These are phyloP conservation scores for Fusarium robinianum DNA, from an alignment of 2,329 filamentous ascomycete species.

Conservation along the genomic window DNA sequence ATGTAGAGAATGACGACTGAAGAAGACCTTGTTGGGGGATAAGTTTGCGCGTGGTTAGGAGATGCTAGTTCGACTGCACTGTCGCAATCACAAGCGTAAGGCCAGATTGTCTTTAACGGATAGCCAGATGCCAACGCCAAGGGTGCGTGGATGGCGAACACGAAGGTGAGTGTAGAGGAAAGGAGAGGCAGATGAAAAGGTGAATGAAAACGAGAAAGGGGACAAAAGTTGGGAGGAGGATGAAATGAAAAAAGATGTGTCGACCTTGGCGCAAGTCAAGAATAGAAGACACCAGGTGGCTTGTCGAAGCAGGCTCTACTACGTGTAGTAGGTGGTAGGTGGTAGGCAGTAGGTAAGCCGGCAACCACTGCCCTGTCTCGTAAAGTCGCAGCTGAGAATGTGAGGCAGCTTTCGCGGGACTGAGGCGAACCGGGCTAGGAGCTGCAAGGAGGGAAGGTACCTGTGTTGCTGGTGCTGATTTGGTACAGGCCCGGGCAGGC, in stretches of 20 bases:
- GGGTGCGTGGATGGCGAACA: slow-evolving; percentile 15
- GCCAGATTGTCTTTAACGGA: slow-evolving; percentile 41
- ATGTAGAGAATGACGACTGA: slow-evolving; percentile 12
- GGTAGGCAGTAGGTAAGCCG: slow-evolving; percentile 32
- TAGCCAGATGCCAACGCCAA: slow-evolving; percentile 23
- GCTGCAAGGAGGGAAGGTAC: slow-evolving; percentile 33
- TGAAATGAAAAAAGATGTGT: slow-evolving; percentile 23
- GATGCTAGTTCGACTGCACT: slow-evolving; percentile 23
- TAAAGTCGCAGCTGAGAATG: slow-evolving; percentile 37
- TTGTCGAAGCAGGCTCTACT: too few species aligned
- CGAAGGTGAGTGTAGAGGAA: slow-evolving; percentile 3
- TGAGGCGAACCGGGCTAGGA: slow-evolving; percentile 28
- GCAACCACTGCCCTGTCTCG: slow-evolving; percentile 35
- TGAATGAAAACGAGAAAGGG: slow-evolving; percentile 27
- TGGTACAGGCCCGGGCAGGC: too few species aligned
- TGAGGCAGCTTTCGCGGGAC: slow-evolving; percentile 36
- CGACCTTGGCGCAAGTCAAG: slow-evolving; percentile 34
- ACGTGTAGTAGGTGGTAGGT: too few species aligned
- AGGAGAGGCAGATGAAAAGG: slow-evolving; percentile 10
- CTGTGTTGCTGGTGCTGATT: slow-evolving; percentile 7
- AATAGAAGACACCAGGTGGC: slow-evolving; percentile 43
- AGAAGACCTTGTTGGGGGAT: slow-evolving; percentile 7
- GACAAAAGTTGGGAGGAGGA: slow-evolving; percentile 19
- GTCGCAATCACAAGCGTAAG: slow-evolving; percentile 36
- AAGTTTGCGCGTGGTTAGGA: slow-evolving; percentile 11